Conservation (phyloP, 768 basidiomycete species). For the Tephrocybe sp. region DNA sequence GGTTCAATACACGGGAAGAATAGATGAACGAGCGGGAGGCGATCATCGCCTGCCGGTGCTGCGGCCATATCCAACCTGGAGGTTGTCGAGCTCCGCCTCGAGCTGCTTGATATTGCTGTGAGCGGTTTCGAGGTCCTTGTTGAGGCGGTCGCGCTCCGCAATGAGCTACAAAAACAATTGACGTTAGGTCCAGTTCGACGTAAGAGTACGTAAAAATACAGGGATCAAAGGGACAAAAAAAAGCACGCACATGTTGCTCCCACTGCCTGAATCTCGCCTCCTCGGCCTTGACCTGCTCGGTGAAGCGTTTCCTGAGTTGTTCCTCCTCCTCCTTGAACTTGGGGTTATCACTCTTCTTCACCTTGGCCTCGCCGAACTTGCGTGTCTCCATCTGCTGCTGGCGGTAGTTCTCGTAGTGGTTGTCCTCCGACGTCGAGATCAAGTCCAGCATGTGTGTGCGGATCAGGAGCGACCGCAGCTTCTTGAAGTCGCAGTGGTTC, state of each 20-base stretch:
- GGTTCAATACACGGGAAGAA: constrained; percentile 4
- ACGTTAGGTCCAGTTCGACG: constrained; percentile 3
- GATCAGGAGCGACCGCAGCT: constrained; percentile 91
- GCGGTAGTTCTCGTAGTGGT: constrained; percentile 97
- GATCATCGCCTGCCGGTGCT: constrained; percentile 65
- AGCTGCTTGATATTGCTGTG: constrained; percentile 90
- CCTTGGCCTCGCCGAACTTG: constrained; percentile 98
- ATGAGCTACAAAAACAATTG: constrained; percentile 69
- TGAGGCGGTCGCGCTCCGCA: constrained; percentile 96
- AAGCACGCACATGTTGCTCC: constrained; percentile 90
- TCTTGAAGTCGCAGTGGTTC: constrained; percentile 99
- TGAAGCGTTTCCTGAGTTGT: constrained; percentile 93
- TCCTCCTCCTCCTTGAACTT: constrained; percentile 99
- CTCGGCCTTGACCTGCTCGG: constrained; percentile 99
- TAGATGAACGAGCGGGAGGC: not conserved
- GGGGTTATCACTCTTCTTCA: constrained; percentile 98
- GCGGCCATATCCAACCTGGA: constrained; percentile 83
- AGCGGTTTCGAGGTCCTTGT: constrained; percentile 95
- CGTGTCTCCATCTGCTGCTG: constrained; percentile 99
- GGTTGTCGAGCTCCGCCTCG: constrained; percentile 87
- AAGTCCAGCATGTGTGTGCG: constrained; percentile 99
- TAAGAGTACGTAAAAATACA: not conserved
- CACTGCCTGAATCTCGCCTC: constrained; percentile 97
- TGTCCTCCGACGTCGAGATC: constrained; percentile 93
- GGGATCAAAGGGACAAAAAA: not conserved